Evolutionary conservation across 352 stramenopile genomes (phyloP).

Genomic region (Thraustotheca clavata): DNA sequence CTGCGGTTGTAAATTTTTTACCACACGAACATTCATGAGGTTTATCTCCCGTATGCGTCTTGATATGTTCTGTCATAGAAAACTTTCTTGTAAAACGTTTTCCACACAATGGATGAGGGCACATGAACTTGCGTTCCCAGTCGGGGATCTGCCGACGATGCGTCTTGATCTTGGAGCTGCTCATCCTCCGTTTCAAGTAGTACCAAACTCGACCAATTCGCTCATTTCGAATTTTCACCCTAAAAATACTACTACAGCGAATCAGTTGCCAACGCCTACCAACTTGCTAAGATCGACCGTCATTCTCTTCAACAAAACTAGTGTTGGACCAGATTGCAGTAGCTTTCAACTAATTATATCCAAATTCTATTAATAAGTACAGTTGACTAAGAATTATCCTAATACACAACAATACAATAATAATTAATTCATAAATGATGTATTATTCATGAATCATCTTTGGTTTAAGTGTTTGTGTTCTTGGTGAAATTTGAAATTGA

Average conservation of each 20-base stretch:
- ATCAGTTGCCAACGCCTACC: constrained; percentile 16
- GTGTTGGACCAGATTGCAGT: neutral
- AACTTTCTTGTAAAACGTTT: constrained; percentile 28
- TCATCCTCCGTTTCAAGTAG: constrained; percentile 2
- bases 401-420: too few relatives aligned
- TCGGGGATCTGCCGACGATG: constrained; percentile 20
- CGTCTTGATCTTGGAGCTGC: neutral
- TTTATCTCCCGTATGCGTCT: constrained; percentile 72
- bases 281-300: neutral
- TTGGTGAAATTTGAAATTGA: constrained; percentile 46
- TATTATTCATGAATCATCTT: too few relatives aligned
- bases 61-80: constrained; percentile 64
- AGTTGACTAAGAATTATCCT: too few relatives aligned
- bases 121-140: constrained; percentile 24
- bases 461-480: constrained; percentile 44
- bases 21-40: constrained; percentile 53
- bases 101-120: constrained; percentile 19
- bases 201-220: too few relatives aligned
- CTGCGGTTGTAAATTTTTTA: constrained; percentile 64
- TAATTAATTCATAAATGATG: too few relatives aligned
- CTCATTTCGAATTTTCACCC: constrained; percentile 1
- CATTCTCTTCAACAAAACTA: neutral
- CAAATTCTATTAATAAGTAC: neutral
- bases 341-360: neutral
- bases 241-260: neutral